phyloP scores from a whole-genome alignment of 208 protist genomes.

The Leishmania tropica region DNA sequence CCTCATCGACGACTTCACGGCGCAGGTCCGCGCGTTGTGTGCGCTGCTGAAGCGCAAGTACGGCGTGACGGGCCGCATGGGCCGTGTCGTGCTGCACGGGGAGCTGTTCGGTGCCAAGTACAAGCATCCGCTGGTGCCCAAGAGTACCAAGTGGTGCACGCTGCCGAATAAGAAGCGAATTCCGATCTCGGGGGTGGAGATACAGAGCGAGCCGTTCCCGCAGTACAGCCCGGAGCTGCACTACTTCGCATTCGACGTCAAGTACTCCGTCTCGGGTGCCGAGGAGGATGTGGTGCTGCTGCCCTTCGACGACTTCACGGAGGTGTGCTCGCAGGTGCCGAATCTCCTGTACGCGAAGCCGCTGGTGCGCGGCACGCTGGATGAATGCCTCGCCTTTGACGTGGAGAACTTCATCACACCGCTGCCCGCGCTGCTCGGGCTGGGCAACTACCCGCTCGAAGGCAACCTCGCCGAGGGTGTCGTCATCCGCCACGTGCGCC shows the following conservation, averaged over 20 bases:
- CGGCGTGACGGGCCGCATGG: conserved; percentile 59
- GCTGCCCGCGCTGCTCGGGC: conserved; percentile 77
- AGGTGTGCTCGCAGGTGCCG: conserved; percentile 72
- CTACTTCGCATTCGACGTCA: conserved; percentile 87
- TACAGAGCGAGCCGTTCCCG: conserved; percentile 85
- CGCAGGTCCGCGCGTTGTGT: conserved; percentile 64
- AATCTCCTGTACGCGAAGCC: conserved; percentile 75
- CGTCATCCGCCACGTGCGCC: conserved; percentile 82
- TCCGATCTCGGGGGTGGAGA: conserved; percentile 78
- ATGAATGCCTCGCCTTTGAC: conserved; percentile 86
- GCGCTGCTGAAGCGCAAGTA: conserved; percentile 80
- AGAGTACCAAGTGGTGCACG: conserved; percentile 82
- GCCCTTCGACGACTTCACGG: conserved; percentile 79
- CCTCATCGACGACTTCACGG: conserved; percentile 70
- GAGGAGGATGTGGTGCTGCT: conserved; percentile 81
- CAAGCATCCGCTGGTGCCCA: conserved; percentile 84
- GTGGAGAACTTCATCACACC: conserved; percentile 89
- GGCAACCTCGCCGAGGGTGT: conserved; percentile 91
- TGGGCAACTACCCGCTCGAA: conserved; percentile 89
- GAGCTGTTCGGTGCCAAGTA: conserved; percentile 91
- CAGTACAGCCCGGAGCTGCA: conserved; percentile 92
- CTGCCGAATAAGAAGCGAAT: conserved; percentile 81
- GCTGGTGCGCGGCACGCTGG: conserved; percentile 81
- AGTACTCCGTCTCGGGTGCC: conserved; percentile 80
- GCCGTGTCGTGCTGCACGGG: conserved; percentile 76